Evolutionary conservation across 1,284 basidiomycete species (phyloP), one percentile per base, ranked within the genome.

Genomic region (Marasmius oreades): DNA sequence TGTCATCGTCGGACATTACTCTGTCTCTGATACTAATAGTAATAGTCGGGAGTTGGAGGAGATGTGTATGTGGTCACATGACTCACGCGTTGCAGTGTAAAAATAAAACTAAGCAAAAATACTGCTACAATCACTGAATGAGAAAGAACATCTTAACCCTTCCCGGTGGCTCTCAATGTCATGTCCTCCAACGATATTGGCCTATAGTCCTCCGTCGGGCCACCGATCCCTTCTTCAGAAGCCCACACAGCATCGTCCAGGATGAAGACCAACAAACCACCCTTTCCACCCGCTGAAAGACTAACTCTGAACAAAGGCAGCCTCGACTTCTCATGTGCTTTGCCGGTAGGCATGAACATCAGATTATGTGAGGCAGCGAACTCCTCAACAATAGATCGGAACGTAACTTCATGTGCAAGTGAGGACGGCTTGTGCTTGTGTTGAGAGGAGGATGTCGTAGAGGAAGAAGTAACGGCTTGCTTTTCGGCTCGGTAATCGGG

Each of bases 381-480:
- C 31, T 98, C 95, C 68, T 98, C 94, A 45, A 95, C 92, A 54
- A 99, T 88, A 6, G 85, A 80, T 3, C 89, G 82, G 84, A 99
- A 98, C 0, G 93, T 95, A 63, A 96, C 90, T 76, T 82, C 88
- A 61, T 83, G 81, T n/a, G 78, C 73, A 37, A 85, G 78, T 5
- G 79, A 70, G 0, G 84, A 70, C 4, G 75, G 67, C 1, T 56
- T 56, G 26, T 66, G 58, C 51, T 67, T 67, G 20, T 3, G 51
- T 51, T 24, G 45, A 8, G 44, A 43, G 12, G 37, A 54, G 10
- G 16, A 31, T 34, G 63, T 62, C 12, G 63, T 47, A 4, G 65
- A 10, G 8, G 26, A 52, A 23, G 61, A 62, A 42, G 64, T 60
- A 58, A 67, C 64, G 14, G 67, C 59, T 24, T 67, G 61, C 43